phyloP scores from a whole-genome alignment of 306 rosid species.

The Cyamopsis tetragonoloba region DNA sequence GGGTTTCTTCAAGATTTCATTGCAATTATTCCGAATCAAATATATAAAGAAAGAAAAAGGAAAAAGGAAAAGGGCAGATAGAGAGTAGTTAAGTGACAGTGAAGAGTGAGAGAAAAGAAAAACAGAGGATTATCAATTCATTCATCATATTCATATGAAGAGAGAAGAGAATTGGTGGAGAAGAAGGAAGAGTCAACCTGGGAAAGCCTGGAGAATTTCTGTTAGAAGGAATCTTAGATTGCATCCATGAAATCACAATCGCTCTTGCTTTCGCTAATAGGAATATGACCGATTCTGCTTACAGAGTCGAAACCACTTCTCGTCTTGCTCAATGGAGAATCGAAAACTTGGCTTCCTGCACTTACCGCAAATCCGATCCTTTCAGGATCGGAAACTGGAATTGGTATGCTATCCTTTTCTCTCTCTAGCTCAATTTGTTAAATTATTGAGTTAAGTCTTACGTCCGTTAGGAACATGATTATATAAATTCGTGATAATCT shows the following conservation, averaged over 20 bases:
- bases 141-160: conserved; percentile 57
- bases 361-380: conserved; percentile 96
- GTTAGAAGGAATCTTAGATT: conserved; percentile 77
- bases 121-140: conserved; percentile 14
- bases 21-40: too few species aligned
- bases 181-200: conserved; percentile 63
- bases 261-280: conserved; percentile 74
- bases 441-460: too few species aligned
- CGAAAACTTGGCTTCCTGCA: conserved; percentile 86
- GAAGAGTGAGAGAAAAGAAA: not conserved
- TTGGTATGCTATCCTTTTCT: conserved; percentile 40
- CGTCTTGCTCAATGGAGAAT: conserved; percentile 99
- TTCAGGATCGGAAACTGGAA: conserved; percentile 97
- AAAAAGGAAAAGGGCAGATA: not conserved
- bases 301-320: conserved; percentile 80
- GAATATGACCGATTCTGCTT: conserved; percentile 95
- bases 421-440: not conserved
- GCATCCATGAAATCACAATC: conserved; percentile 89
- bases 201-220: conserved; percentile 86
- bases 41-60: too few species aligned
- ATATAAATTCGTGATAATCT: too few species aligned
- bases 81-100: conserved; percentile 19
- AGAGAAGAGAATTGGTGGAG: conserved; percentile 34
- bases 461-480: too few species aligned
- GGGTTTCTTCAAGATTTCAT: too few species aligned